These are phyloP conservation scores for Lactarius sanguifluus DNA, from an alignment of 768 basidiomycete species.

Conservation along the genomic window DNA sequence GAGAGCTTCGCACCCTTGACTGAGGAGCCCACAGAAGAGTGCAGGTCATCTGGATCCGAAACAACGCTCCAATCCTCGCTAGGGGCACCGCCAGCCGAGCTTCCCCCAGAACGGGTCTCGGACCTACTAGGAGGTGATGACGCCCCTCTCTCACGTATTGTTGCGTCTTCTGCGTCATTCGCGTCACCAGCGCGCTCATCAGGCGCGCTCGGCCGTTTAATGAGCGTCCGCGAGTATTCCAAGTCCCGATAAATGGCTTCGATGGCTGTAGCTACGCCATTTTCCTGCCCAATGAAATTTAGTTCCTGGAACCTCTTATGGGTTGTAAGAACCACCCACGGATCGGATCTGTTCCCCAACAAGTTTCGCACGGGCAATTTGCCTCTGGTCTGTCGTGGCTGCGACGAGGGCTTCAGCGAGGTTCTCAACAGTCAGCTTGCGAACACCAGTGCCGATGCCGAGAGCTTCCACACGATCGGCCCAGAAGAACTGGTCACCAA, in stretches of 20 bases:
- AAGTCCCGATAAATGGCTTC: constrained; percentile 96
- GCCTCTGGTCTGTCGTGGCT: constrained; percentile 87
- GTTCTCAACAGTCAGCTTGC: constrained; percentile 78
- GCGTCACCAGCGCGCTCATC: constrained; percentile 30
- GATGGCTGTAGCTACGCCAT: constrained; percentile 90
- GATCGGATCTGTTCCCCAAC: constrained; percentile 86
- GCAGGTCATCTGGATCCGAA: constrained; percentile 67
- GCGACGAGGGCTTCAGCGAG: constrained; percentile 74
- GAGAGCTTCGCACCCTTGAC: constrained; percentile 16
- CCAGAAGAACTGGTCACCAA: constrained; percentile 98
- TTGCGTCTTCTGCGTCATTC: constrained; percentile 39
- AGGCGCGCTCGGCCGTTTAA: constrained; percentile 53
- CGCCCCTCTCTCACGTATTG: constrained; percentile 33
- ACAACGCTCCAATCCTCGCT: constrained; percentile 91
- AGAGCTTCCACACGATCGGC: constrained; percentile 96
- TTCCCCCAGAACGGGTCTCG: constrained; percentile 30
- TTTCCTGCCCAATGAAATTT: constrained; percentile 56
- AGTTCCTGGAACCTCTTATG: neutral
- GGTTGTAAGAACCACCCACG: constrained; percentile 44
- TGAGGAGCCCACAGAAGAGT: constrained; percentile 53
- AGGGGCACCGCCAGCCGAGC: constrained; percentile 49
- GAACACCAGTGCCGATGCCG: constrained; percentile 84
- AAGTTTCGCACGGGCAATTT: constrained; percentile 79
- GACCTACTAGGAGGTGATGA: constrained; percentile 27
- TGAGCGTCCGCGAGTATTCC: constrained; percentile 87